Evolutionary conservation across 306 rosid genomes (phyloP), one percentile per base, ranked within the genome.

Genomic region (Corylus avellana): DNA sequence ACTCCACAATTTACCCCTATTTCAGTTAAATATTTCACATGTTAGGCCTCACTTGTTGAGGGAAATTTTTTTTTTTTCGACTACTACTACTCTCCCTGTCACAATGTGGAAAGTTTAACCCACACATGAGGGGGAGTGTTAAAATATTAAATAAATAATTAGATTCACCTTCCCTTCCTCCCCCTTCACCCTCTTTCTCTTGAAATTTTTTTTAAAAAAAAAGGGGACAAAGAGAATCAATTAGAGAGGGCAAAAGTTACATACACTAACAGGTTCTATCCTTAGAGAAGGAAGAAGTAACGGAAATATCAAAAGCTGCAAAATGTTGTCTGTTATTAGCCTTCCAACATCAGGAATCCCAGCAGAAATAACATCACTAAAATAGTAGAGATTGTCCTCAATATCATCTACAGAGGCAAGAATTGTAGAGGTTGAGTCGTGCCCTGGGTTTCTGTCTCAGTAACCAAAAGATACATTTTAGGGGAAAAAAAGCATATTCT

Each of bases 341-440:
- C 80, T 84, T 85, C 92, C 98, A 76, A 95, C 95, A 78, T 91
- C 98, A 74, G 93, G 95, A 83, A 92, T 95, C 75, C 98, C 98
- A 39, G 98, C 97, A 80, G 98, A 95, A 77, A 92, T 83, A 77
- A 92, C 81, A 78, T 95, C 98, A 64, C 94, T 92, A 78, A 95
- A 86, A 85, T 95, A 95, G 93, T 91, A 95, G 84, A 95, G 94
- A 73, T 85, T 91, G 84, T 95, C 98, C 90, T 95, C 98, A 75
- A 95, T 91, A 83, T 91, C 98, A 87, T 95, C 93, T 44, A 91
- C 89, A 77, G 96, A 93, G 85, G 85, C 78, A 80, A 84, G 53
- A 82, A 91, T 85, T 76, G 89, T 78, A 79, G 96, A 80, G 70
- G 87, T 83, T 77, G 88, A 85, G 80, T 87, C 89, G 75, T 83